These are phyloP conservation scores for Terana coerulea DNA, from an alignment of 768 basidiomycete genomes.

Conservation along the genomic window DNA sequence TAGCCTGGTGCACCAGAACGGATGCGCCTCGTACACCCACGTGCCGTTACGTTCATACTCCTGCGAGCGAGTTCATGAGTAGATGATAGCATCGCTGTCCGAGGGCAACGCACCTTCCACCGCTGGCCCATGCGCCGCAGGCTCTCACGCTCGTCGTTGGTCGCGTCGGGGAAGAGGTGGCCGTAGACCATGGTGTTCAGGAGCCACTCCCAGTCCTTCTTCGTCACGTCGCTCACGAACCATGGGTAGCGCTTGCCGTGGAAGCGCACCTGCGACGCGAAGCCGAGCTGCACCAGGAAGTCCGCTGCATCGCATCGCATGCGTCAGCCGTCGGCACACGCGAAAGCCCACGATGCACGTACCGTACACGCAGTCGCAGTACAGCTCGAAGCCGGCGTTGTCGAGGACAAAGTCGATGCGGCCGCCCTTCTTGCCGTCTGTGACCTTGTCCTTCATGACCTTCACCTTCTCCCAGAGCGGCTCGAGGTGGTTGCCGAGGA, in stretches of 20 bases:
- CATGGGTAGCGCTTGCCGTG: conserved; percentile 95
- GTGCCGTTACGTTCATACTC: conserved; percentile 90
- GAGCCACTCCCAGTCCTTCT: conserved; percentile 93
- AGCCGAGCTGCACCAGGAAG: conserved; percentile 87
- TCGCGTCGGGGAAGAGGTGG: conserved; percentile 82
- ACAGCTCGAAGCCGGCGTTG: conserved; percentile 86
- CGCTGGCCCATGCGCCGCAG: conserved; percentile 74
- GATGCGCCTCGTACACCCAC: conserved; percentile 93
- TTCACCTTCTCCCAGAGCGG: conserved; percentile 74
- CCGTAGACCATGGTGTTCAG: conserved; percentile 87
- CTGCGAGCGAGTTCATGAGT: conserved; percentile 30
- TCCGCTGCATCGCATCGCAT: conserved; percentile 79
- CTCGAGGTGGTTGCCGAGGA: conserved; percentile 79
- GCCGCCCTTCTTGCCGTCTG: conserved; percentile 31
- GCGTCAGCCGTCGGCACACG: not conserved
- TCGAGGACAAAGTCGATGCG: conserved; percentile 70
- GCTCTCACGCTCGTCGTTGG: conserved; percentile 77
- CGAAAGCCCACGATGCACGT: no score
- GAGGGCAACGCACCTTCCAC: conserved; percentile 67
- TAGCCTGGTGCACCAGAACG: conserved; percentile 97
- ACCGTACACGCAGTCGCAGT: conserved; percentile 87
- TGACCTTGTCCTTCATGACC: conserved; percentile 45
- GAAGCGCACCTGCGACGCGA: conserved; percentile 82
- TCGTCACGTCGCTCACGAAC: conserved; percentile 94
- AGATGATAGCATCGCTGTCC: not conserved